Evolutionary conservation across 2,329 filamentous ascomycete genomes (phyloP), one percentile per base, ranked within the genome.

Genomic region (Colletotrichum caudatum): DNA sequence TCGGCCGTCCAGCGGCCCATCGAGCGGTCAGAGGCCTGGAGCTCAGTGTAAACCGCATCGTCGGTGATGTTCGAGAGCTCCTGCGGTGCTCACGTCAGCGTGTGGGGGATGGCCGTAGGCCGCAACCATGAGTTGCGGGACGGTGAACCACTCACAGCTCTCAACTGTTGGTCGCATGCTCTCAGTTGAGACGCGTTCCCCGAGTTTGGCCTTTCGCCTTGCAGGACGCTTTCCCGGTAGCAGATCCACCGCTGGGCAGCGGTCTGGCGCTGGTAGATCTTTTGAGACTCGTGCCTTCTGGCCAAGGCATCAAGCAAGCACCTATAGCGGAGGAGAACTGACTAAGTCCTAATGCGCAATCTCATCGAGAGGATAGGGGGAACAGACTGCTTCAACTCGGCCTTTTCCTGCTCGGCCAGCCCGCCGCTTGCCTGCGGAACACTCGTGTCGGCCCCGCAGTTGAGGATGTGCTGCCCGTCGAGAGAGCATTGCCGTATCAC

Each of bases 381-480:
- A n/a, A 84, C 88, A 57, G 79, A 91, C 89, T 91, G 89, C 78
- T 86, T 88, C 73, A 91, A 79, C 79, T 91, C 89, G 23, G 89
- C 89, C 78, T 90, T 91, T 37, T 79, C 80, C 78, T 91, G 89
- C 78, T 91, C 89, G 29, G 86, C 84, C 66, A 86, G 84, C 14
- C 87, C 87, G 65, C 88, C 89, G 58, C 78, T 79, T 58, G 85
- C 79, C 56, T 82, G 80, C 5, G 89, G 88, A 16, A 91, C 89
- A 64, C 83, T 84, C 20, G 88, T 89, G 78, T 91, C 90, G 51
- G 89, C 89, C 29, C 88, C 89, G 76, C 87, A 89, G 77, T 91
- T 89, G 73, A 91, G 84, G 74, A 92, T 91, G 80, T 90, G 85
- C 77, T 90, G 89, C 8, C 89, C 89, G 75, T 91, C 90, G 53